Evolutionary conservation across 441 rosid species (phyloP).

Genomic region (Jatropha multifida): DNA sequence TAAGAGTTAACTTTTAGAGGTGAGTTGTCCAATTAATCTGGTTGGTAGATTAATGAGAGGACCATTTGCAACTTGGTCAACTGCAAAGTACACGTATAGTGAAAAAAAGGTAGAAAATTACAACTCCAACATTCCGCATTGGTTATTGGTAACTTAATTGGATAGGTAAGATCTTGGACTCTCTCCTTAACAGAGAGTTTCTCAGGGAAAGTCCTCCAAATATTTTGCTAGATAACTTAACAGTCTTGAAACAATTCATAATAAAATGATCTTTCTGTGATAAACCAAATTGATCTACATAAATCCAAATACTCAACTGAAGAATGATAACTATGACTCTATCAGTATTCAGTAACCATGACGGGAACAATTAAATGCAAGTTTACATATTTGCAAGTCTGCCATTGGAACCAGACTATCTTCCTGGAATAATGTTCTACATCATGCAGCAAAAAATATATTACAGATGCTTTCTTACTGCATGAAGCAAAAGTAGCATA

Average conservation of each 20-base stretch:
- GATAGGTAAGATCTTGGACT: neutral
- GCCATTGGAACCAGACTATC: neutral
- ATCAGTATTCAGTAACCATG: neutral
- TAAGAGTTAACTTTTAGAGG: neutral
- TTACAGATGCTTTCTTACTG: neutral
- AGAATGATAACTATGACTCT: neutral
- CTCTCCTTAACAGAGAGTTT: neutral
- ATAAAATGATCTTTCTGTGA: neutral
- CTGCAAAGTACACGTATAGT: neutral
- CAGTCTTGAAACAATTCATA: neutral
- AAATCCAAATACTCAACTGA: neutral
- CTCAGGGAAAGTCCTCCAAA: neutral
- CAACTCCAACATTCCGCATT: neutral
- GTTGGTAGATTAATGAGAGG: neutral
- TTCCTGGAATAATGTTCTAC: neutral
- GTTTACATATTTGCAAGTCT: neutral
- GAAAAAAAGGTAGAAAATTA: neutral
- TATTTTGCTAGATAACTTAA: neutral
- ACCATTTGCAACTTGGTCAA: neutral
- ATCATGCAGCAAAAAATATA: neutral
- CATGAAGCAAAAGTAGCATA: neutral
- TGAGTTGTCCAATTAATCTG: neutral
- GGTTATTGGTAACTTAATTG: neutral
- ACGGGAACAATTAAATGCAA: neutral
- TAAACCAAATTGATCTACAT: slow-evolving; percentile 2